Conservation (phyloP, 257 asterid genomes). For the Solanum chiquidenum region DNA sequence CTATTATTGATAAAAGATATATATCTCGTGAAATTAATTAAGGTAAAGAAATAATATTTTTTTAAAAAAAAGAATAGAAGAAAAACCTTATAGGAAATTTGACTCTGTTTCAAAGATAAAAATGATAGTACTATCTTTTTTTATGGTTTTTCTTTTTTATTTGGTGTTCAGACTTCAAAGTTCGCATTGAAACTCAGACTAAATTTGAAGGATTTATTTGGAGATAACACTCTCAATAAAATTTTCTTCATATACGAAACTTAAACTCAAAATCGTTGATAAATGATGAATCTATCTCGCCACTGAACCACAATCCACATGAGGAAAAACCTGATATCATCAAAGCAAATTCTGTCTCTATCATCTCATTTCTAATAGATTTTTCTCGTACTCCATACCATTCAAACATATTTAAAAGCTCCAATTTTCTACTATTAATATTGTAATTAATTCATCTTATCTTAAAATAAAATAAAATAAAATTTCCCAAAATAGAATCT, state of each 20-base stretch:
- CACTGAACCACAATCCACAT: neutral
- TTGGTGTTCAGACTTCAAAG: too few relatives aligned
- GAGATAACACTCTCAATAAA: too few relatives aligned
- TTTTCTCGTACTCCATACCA: neutral
- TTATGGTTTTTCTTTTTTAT: too few relatives aligned
- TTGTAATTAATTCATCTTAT: neutral
- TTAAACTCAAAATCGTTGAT: rapidly evolving
- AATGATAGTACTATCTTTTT: too few relatives aligned
- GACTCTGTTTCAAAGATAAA: neutral
- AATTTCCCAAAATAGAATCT: neutral
- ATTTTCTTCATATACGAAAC: rapidly evolving
- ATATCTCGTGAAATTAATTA: too few relatives aligned
- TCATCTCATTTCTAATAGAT: neutral
- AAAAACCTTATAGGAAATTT: neutral
- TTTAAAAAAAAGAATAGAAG: neutral
- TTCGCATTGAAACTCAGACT: rapidly evolving
- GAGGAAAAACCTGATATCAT: neutral
- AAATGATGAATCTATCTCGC: too few relatives aligned
- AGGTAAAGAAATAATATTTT: too few relatives aligned
- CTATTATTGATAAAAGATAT: too few relatives aligned
- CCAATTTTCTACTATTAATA: neutral
- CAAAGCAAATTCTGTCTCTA: neutral
- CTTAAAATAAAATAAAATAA: neutral
- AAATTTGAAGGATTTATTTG: too few relatives aligned
- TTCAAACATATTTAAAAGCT: neutral